phyloP scores from a whole-genome alignment of 2,329 filamentous ascomycete genomes.

The Xylariaceae sp. region DNA sequence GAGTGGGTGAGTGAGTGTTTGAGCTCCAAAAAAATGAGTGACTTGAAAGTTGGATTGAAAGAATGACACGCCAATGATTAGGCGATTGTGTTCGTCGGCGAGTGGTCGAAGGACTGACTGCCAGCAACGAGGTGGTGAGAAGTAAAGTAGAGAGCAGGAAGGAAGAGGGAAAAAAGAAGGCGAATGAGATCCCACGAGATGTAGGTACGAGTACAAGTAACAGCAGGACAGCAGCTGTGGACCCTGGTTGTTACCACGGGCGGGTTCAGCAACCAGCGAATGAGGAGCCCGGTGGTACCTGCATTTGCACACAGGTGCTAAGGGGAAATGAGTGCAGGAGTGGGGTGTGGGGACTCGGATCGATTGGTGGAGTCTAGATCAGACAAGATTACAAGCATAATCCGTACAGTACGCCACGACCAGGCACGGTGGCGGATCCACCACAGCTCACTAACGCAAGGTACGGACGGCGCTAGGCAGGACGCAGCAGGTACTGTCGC shows the following conservation, averaged over 20 bases:
- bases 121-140: conserved; percentile 24
- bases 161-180: conserved; percentile 27
- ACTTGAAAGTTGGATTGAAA: conserved; percentile 40
- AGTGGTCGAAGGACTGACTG: conserved; percentile 34
- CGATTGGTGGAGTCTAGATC: conserved; percentile 16
- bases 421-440: neutral
- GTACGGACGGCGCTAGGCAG: neutral
- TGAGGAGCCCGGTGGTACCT: conserved; percentile 24
- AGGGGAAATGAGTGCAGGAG: conserved; percentile 34
- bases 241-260: conserved; percentile 15
- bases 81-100: conserved; percentile 37
- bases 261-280: conserved; percentile 27
- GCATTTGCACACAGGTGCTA: conserved; percentile 8
- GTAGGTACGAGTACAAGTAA: neutral
- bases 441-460: neutral
- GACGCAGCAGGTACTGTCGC: neutral
- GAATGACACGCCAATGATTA: conserved; percentile 51
- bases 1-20: neutral
- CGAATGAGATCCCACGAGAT: conserved; percentile 20
- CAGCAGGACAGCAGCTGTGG: neutral
- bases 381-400: conserved; percentile 14
- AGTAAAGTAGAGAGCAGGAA: conserved; percentile 22
- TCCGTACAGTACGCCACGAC: conserved; percentile 17
- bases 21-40: conserved; percentile 36
- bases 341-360: conserved; percentile 26